These are phyloP conservation scores for Leccinum longicurvipes DNA, from an alignment of 768 basidiomycete species.

Conservation along the genomic window DNA sequence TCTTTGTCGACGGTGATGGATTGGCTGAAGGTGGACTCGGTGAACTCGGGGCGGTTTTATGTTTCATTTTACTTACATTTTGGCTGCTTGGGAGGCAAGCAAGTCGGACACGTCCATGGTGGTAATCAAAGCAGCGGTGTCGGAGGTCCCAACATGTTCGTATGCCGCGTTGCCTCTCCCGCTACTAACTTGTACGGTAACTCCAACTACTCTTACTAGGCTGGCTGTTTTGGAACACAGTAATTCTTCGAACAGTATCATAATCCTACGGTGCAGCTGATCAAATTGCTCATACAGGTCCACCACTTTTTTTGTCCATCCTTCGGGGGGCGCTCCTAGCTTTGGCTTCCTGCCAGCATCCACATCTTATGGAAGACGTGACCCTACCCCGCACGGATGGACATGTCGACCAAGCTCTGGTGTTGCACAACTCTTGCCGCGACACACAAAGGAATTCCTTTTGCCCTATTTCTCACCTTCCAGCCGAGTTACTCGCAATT, in stretches of 20 bases:
- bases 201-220: no score
- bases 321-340: no score
- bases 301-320: not conserved
- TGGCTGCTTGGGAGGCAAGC: not conserved
- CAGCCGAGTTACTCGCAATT: not conserved
- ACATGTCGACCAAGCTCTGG: no score
- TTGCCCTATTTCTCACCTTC: not conserved
- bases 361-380: no score
- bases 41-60: not conserved
- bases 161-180: no score
- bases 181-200: no score
- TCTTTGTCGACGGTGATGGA: not conserved
- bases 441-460: not conserved
- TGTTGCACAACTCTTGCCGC: no score
- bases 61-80: not conserved
- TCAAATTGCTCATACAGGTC: not conserved
- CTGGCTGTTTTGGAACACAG: no score
- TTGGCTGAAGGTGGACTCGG: not conserved
- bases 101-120: not conserved
- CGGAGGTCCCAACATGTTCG: no score
- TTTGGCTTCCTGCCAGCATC: no score
- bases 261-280: not conserved
- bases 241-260: not conserved
- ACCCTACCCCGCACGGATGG: no score
- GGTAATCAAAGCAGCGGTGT: no score